A percentile compares a stretch with the other conserved stretches of the same genome.
phyloP scores from a whole-genome alignment of 148 eudicot genomes.

The Camellia granthamiana region DNA sequence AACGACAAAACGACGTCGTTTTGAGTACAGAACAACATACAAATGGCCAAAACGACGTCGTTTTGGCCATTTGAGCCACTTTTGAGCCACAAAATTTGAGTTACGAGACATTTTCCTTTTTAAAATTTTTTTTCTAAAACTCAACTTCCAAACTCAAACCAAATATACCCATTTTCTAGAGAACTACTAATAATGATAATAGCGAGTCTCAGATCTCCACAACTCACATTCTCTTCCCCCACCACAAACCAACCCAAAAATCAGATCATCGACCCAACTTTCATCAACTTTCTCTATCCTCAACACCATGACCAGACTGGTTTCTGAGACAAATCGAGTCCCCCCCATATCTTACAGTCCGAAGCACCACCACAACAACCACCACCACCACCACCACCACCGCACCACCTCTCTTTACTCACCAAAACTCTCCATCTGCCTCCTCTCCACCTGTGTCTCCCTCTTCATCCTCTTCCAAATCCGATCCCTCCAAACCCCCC shows the following conservation, averaged over 20 bases:
- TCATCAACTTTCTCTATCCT: background rate
- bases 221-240: background rate
- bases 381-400: constrained; percentile 19
- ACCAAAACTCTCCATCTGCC: constrained; percentile 36
- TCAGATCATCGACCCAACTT: background rate
- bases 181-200: too few species aligned
- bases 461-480: constrained; percentile 46
- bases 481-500: constrained; percentile 29
- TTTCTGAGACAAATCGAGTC: background rate
- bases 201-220: too few species aligned
- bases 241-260: background rate
- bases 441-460: constrained; percentile 22
- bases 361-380: constrained; percentile 23
- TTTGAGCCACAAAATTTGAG: too few species aligned
- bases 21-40: too few species aligned
- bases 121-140: too few species aligned
- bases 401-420: constrained; percentile 24
- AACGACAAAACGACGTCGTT: too few species aligned
- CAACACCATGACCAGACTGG: background rate
- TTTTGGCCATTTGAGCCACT: too few species aligned
- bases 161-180: too few species aligned
- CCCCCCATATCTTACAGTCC: constrained; percentile 13
- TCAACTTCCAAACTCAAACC: too few species aligned
- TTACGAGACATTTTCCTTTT: too few species aligned
- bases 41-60: too few species aligned